Evolutionary conservation across 257 asterid genomes (phyloP).

Genomic region (Nicotiana otophora): DNA sequence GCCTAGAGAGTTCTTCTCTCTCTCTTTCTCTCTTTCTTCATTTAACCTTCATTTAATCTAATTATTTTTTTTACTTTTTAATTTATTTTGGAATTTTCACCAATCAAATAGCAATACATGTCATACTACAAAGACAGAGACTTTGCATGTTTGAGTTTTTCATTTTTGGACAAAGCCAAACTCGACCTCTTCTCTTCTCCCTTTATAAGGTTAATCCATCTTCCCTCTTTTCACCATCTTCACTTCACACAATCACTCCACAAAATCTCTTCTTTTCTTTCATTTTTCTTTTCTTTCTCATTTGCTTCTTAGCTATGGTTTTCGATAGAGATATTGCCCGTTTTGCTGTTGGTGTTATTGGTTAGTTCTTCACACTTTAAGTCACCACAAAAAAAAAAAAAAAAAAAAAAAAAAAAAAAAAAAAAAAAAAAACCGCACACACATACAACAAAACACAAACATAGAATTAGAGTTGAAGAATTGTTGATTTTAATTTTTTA

Average conservation of each 20-base stretch:
- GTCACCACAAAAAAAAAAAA: neutral
- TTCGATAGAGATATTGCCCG: conserved; percentile 36
- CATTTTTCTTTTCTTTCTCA: neutral
- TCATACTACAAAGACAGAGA: conserved; percentile 35
- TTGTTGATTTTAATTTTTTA: neutral
- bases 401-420: neutral
- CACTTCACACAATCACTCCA: neutral
- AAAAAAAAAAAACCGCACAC: neutral
- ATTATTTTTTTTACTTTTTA: neutral
- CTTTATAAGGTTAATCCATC: conserved; percentile 22
- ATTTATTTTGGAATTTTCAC: neutral
- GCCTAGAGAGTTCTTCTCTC: conserved; percentile 22
- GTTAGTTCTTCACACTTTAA: conserved; percentile 21
- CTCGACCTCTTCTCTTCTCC: conserved; percentile 21
- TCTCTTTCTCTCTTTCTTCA: conserved; percentile 22
- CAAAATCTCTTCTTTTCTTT: neutral
- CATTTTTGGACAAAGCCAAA: conserved; percentile 14
- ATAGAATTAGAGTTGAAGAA: neutral
- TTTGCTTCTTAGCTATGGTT: conserved; percentile 27
- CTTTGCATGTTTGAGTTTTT: neutral
- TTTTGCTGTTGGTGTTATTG: conserved; percentile 56
- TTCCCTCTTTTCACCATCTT: neutral
- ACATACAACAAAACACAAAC: neutral
- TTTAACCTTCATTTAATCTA: neutral
- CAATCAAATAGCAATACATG: conserved; percentile 43